Conservation (phyloP, 1,284 basidiomycete genomes). For the Boletellus deceptivus region DNA sequence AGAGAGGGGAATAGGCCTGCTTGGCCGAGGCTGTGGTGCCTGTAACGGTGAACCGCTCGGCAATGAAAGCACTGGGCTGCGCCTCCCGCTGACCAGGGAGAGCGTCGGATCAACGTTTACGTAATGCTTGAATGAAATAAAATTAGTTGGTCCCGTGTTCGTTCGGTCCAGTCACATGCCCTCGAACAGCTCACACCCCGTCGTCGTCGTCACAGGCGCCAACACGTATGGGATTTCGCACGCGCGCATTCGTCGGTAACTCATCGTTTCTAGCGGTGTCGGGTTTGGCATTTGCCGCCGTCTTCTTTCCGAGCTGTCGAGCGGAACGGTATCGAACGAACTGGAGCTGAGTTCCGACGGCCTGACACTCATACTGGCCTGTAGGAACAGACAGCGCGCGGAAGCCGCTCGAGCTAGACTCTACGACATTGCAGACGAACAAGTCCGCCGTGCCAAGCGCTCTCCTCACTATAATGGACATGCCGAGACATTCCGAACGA, state of each 20-base stretch:
- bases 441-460: conserved; percentile 40
- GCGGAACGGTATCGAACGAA: conserved; percentile 23
- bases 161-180: conserved; percentile 20
- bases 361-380: conserved; percentile 82
- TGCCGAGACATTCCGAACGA: conserved; percentile 58
- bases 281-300: conserved; percentile 85
- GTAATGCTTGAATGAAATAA: no score
- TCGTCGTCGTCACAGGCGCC: conserved; percentile 66
- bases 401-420: conserved; percentile 59
- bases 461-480: conserved; percentile 44
- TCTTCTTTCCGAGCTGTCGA: conserved; percentile 69
- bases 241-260: conserved; percentile 4
- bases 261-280: conserved; percentile 68
- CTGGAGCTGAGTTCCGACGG: conserved; percentile 41
- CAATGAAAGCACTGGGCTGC: neutral
- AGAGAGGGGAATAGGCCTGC: conserved; percentile 41
- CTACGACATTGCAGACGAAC: conserved; percentile 51
- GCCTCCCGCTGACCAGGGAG: no score
- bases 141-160: no score
- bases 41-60: neutral
- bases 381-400: conserved; percentile 67
- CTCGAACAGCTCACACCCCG: conserved; percentile 45
- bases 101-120: no score
- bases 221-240: conserved; percentile 49
- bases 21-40: conserved; percentile 2